Conservation (phyloP, 1,284 basidiomycete species). For the Ganoderma multipileum region DNA sequence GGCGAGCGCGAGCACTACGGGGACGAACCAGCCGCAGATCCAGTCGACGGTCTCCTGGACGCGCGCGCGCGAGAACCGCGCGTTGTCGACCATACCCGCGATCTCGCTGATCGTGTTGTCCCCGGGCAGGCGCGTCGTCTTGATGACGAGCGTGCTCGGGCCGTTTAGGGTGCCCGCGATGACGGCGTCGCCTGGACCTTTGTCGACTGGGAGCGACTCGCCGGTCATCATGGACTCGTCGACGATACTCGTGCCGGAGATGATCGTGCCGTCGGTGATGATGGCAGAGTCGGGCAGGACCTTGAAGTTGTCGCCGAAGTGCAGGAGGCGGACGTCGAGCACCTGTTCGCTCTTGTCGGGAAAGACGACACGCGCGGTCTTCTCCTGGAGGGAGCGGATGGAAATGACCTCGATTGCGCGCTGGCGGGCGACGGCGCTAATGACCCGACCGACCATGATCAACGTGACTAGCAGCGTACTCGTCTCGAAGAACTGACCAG, state of each 20-base stretch:
- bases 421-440: conserved; percentile 49
- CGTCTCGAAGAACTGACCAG: conserved; percentile 55
- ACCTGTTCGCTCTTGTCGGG: conserved; percentile 31
- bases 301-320: conserved; percentile 47
- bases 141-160: conserved; percentile 45
- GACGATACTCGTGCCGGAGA: conserved; percentile 45
- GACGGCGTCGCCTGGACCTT: conserved; percentile 43
- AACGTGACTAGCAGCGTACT: conserved; percentile 52
- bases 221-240: conserved; percentile 56
- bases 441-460: conserved; percentile 50
- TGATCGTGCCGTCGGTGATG: conserved; percentile 51
- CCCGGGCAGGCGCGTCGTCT: conserved; percentile 45
- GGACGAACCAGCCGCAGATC: conserved; percentile 44
- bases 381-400: conserved; percentile 45
- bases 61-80: conserved; percentile 45
- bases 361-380: conserved; percentile 41
- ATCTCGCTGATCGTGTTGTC: conserved; percentile 54
- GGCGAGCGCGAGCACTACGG: conserved; percentile 41
- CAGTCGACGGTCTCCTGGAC: conserved; percentile 49
- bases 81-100: conserved; percentile 45
- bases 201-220: conserved; percentile 49
- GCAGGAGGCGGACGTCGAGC: conserved; percentile 46
- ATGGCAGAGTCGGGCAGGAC: conserved; percentile 45
- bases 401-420: conserved; percentile 45
- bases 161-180: conserved; percentile 51